These are phyloP conservation scores for Leishmania martiniquensis DNA, from an alignment of 208 protist species.

Conservation along the genomic window DNA sequence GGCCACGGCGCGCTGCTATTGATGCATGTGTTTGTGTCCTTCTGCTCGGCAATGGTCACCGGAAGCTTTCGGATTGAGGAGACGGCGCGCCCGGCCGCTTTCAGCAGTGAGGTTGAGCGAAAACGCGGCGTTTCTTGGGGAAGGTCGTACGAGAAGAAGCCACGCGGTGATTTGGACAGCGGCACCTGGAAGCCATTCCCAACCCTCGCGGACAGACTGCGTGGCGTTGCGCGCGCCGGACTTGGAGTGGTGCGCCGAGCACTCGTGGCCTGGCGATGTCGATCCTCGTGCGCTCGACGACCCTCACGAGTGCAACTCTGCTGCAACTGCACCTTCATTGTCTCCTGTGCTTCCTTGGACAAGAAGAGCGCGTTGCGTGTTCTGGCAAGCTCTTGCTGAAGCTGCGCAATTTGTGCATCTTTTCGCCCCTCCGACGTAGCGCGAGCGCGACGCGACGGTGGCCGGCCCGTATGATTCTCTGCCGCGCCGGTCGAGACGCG, in stretches of 20 bases:
- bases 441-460: constrained; percentile 1
- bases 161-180: constrained; percentile 14
- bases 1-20: constrained; percentile 29
- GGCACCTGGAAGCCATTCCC: background rate
- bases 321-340: constrained; percentile 48
- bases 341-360: constrained; percentile 42
- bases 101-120: background rate
- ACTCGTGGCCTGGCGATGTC: constrained; percentile 10
- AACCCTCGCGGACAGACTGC: constrained; percentile 15
- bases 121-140: constrained; percentile 19
- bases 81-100: constrained; percentile 11
- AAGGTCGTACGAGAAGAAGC: constrained; percentile 27
- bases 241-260: background rate
- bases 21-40: constrained; percentile 12
- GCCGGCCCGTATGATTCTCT: background rate
- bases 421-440: constrained; percentile 28
- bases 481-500: background rate
- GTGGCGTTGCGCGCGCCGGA: background rate
- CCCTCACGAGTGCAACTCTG: constrained; percentile 35
- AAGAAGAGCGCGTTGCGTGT: constrained; percentile 45
- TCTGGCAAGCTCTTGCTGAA: constrained; percentile 78
- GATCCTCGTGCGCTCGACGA: constrained; percentile 28
- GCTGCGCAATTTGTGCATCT: constrained; percentile 38
- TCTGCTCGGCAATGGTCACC: background rate
- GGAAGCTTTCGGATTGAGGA: constrained; percentile 16